Evolutionary conservation across 352 stramenopile genomes (phyloP).

Genomic region (Peronospora destructor): DNA sequence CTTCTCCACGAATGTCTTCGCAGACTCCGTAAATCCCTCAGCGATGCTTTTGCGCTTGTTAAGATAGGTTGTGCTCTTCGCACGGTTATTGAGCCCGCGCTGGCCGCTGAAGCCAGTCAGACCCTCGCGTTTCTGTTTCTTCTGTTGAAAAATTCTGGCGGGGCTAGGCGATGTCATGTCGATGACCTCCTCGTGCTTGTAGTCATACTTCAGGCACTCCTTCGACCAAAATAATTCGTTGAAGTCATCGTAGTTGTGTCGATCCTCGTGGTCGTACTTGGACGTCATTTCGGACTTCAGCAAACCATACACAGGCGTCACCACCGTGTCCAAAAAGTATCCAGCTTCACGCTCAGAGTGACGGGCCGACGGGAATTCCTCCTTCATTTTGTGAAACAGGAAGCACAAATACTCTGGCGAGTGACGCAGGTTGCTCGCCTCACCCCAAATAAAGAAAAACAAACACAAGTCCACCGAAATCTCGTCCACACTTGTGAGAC

Average conservation of each 20-base stretch:
- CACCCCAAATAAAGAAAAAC: conserved; percentile 99
- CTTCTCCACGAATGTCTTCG: conserved; percentile 98
- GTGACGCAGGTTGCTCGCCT: conserved; percentile 95
- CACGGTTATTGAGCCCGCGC: conserved; percentile 21
- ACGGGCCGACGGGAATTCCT: conserved; percentile 70
- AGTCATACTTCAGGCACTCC: conserved; percentile 92
- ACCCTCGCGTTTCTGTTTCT: conserved; percentile 39
- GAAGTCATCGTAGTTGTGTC: conserved; percentile 98
- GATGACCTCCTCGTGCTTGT: conserved; percentile 84
- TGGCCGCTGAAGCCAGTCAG: conserved; percentile 24
- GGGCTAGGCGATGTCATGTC: conserved; percentile 66
- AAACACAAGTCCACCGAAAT: conserved; percentile 85
- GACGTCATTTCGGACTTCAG: conserved; percentile 83
- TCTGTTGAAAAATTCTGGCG: conserved; percentile 43
- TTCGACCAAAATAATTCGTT: conserved; percentile 99
- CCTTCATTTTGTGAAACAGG: conserved; percentile 94
- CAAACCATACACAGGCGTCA: conserved; percentile 92
- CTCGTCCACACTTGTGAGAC: conserved; percentile 83
- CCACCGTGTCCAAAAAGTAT: conserved; percentile 96
- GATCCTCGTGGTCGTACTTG: conserved; percentile 90
- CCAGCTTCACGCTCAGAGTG: conserved; percentile 84
- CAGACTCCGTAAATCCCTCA: conserved; percentile 81
- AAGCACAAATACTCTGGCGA: conserved; percentile 98
- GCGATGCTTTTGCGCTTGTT: conserved; percentile 79
- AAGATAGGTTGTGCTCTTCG: conserved; percentile 23